These are phyloP conservation scores for Agrocybe praecox DNA, from an alignment of 768 basidiomycete genomes.

Conservation along the genomic window DNA sequence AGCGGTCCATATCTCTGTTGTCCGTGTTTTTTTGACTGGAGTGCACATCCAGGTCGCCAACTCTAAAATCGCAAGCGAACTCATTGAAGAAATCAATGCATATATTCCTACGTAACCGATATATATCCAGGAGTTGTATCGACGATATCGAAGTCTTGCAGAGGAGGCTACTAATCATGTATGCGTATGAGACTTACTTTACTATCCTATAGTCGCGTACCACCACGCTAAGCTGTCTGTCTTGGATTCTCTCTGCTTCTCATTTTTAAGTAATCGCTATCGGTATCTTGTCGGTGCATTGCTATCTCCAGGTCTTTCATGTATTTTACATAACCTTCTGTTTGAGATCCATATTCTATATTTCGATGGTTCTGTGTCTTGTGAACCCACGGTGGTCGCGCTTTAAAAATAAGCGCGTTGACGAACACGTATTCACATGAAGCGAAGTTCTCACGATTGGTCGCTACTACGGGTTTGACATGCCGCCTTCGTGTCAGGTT, in stretches of 20 bases:
- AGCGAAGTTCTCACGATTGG: slow-evolving; percentile 12
- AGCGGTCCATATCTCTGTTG: not conserved
- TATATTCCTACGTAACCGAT: slow-evolving; percentile 45
- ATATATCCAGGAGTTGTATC: not conserved
- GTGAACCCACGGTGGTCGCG: no score
- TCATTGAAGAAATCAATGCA: slow-evolving; percentile 58
- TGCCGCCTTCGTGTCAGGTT: slow-evolving; percentile 14
- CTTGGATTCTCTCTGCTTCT: slow-evolving; percentile 4
- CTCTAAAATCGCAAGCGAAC: slow-evolving; percentile 71
- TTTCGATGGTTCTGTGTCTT: no score
- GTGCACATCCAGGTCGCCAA: slow-evolving; percentile 52
- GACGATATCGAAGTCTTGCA: not conserved
- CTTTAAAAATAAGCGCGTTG: not conserved
- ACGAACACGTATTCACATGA: slow-evolving; percentile 5
- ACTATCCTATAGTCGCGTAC: slow-evolving; percentile 3
- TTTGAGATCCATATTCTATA: not conserved
- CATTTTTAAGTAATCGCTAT: slow-evolving; percentile 5
- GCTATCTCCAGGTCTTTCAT: slow-evolving; percentile 13
- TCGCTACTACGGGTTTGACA: slow-evolving; percentile 5
- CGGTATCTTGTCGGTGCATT: slow-evolving; percentile 12
- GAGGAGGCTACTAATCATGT: slow-evolving; percentile 7
- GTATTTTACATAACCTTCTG: slow-evolving; percentile 18
- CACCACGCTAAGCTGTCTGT: not conserved
- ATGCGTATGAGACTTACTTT: not conserved
- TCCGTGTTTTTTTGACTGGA: not conserved